A percentile compares a stretch with the other conserved stretches of the same genome.
Conservation (phyloP, 202 grass and related monocot genomes). For the Dendrocalamus latiflorus region DNA sequence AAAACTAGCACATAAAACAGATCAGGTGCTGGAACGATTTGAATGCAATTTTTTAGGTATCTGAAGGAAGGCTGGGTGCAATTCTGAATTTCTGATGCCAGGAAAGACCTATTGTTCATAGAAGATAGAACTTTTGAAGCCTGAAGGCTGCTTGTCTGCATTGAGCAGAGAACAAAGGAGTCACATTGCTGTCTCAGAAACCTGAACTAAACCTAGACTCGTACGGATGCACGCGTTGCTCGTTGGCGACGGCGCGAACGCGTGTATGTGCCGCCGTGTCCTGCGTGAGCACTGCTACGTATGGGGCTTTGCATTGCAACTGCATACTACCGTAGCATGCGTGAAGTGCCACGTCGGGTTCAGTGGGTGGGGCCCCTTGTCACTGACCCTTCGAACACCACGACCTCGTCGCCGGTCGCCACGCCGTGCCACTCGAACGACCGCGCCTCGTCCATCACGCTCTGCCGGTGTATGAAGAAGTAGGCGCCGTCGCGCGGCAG, state of each 20-base stretch:
- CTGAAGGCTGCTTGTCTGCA: too few species aligned
- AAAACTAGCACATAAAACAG: neutral
- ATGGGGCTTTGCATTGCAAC: too few species aligned
- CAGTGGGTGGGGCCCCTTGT: neutral
- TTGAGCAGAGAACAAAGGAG: neutral
- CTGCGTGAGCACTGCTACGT: too few species aligned
- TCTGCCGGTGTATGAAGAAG: conserved; percentile 55
- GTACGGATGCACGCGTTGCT: too few species aligned
- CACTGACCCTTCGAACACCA: conserved; percentile 40
- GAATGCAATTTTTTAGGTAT: neutral
- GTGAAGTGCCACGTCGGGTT: neutral
- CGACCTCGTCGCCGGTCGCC: conserved; percentile 36
- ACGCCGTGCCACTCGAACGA: conserved; percentile 57
- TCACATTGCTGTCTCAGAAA: neutral
- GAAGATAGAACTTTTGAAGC: too few species aligned
- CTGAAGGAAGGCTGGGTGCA: neutral
- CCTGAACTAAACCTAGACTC: too few species aligned
- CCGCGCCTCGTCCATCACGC: conserved; percentile 38
- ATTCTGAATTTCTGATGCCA: neutral
- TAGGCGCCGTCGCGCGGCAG: conserved; percentile 34
- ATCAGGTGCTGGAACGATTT: neutral
- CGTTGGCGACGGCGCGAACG: too few species aligned
- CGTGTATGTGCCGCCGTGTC: too few species aligned
- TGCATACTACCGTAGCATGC: too few species aligned
- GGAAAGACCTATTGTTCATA: too few species aligned